These are phyloP conservation scores for Amorphotheca resinae DNA, from an alignment of 495 filamentous ascomycete genomes.

Conservation along the genomic window DNA sequence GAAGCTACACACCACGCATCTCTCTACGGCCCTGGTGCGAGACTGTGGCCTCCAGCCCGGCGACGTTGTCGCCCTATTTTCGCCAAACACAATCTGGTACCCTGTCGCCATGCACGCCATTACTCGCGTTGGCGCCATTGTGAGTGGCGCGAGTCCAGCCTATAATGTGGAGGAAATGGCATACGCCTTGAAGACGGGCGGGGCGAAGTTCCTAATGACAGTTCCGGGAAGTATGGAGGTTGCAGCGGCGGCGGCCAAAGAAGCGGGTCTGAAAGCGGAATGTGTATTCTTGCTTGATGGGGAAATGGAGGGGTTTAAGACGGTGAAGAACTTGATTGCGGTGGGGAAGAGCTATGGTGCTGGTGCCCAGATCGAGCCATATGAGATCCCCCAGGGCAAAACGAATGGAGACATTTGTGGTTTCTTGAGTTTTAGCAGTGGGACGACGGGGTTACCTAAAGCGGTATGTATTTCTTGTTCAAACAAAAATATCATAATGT, in stretches of 20 bases:
- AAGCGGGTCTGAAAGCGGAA: slow-evolving; percentile 45
- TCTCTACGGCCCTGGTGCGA: slow-evolving; percentile 44
- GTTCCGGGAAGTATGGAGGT: slow-evolving; percentile 42
- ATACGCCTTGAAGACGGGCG: slow-evolving; percentile 52
- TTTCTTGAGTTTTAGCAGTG: slow-evolving; percentile 48
- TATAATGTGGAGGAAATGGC: slow-evolving; percentile 72
- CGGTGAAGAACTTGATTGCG: slow-evolving; percentile 22
- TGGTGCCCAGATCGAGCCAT: slow-evolving; percentile 20
- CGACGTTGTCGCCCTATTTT: slow-evolving; percentile 56
- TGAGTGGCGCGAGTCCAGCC: slow-evolving; percentile 71
- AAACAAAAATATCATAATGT: not conserved
- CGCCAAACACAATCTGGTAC: slow-evolving; percentile 64
- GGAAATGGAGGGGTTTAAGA: slow-evolving; percentile 21
- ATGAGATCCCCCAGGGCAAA: slow-evolving; percentile 34
- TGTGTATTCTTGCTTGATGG: slow-evolving; percentile 38
- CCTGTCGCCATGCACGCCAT: slow-evolving; percentile 59
- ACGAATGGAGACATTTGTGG: slow-evolving; percentile 41
- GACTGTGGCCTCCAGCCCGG: slow-evolving; percentile 72
- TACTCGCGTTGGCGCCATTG: slow-evolving; percentile 67
- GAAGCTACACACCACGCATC: slow-evolving; percentile 35
- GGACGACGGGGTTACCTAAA: slow-evolving; percentile 75
- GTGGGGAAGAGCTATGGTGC: slow-evolving; percentile 1
- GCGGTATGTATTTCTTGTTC: not conserved
- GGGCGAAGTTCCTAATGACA: slow-evolving; percentile 53
- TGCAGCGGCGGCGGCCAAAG: slow-evolving; percentile 54